Conservation (phyloP, 352 stramenopile species). For the Globisporangium rhizosaccharum region DNA sequence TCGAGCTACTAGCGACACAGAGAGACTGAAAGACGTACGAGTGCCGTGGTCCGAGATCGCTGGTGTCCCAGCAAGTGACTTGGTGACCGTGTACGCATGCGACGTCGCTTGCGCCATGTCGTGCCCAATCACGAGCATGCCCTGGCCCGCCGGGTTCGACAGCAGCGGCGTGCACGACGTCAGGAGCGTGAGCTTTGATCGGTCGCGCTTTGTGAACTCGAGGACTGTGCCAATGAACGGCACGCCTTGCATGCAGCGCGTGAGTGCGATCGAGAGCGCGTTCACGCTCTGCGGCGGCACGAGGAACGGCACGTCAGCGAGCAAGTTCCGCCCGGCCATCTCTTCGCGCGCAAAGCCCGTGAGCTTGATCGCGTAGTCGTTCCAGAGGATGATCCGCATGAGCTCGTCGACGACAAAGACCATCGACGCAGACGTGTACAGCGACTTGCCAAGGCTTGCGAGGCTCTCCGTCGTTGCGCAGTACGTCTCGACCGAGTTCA, state of each 20-base stretch:
- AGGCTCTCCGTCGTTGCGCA: slow-evolving; percentile 74
- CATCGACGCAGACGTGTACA: slow-evolving; percentile 69
- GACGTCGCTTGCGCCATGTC: slow-evolving; percentile 49
- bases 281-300: slow-evolving; percentile 50
- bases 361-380: slow-evolving; percentile 69
- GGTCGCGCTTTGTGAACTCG: slow-evolving; percentile 53
- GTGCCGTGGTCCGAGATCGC: slow-evolving; percentile 43
- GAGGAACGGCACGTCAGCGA: slow-evolving; percentile 66
- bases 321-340: slow-evolving; percentile 67
- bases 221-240: slow-evolving; percentile 48
- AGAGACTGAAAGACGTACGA: slow-evolving; percentile 25
- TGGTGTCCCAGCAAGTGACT: slow-evolving; percentile 43
- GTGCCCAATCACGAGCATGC: slow-evolving; percentile 79
- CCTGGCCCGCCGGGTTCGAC: slow-evolving; percentile 64
- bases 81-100: slow-evolving; percentile 36
- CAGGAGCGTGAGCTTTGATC: slow-evolving; percentile 56
- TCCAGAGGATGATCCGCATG: slow-evolving; percentile 86
- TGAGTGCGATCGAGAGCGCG: slow-evolving; percentile 51
- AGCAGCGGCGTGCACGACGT: slow-evolving; percentile 68
- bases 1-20: neutral
- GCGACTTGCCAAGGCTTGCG: slow-evolving; percentile 73
- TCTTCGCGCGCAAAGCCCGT: slow-evolving; percentile 76
- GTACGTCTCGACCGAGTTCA: slow-evolving; percentile 65
- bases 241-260: slow-evolving; percentile 50
- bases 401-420: slow-evolving; percentile 82